Evolutionary conservation across 352 stramenopile genomes (phyloP).

Genomic region (Phytophthora agathidicida): DNA sequence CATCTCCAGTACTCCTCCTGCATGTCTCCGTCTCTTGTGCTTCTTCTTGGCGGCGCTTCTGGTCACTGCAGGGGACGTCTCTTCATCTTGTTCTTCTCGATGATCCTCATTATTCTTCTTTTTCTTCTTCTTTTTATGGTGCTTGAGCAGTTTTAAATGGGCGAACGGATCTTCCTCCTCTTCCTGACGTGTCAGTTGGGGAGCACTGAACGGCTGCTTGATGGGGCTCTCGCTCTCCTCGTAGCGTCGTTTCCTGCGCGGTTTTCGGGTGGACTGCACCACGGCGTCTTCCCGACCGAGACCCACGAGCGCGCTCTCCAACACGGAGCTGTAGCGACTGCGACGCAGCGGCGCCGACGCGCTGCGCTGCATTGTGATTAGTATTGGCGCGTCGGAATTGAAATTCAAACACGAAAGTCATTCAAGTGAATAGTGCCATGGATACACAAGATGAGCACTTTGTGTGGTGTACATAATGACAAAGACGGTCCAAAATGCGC

Average conservation of each 20-base stretch:
- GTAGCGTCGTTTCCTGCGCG: slow-evolving; percentile 19
- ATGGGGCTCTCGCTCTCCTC: slow-evolving; percentile 6
- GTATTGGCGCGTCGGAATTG: too few species aligned
- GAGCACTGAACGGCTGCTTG: slow-evolving; percentile 6
- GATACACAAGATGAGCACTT: slow-evolving; percentile 5
- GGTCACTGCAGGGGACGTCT: slow-evolving; percentile 12
- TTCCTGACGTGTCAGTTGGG: background rate
- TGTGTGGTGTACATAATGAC: background rate
- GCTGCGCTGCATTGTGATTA: too few species aligned
- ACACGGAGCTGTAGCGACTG: slow-evolving; percentile 34
- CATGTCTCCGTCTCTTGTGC: background rate
- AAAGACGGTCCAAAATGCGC: slow-evolving; percentile 14
- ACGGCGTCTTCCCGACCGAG: slow-evolving; percentile 35
- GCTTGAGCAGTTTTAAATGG: slow-evolving; percentile 16
- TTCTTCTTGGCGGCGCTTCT: slow-evolving; percentile 15
- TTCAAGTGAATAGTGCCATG: too few species aligned
- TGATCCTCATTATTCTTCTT: slow-evolving; percentile 8
- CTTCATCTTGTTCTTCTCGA: background rate
- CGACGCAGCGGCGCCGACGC: slow-evolving; percentile 22
- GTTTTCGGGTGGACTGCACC: slow-evolving; percentile 34
- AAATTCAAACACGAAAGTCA: too few species aligned
- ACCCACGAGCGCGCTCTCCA: slow-evolving; percentile 40
- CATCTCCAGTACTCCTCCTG: slow-evolving; percentile 30
- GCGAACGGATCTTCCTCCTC: slow-evolving; percentile 37
- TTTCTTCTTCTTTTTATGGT: slow-evolving; percentile 19